These are phyloP conservation scores for Sanghuangporus weigelae DNA, from an alignment of 1,284 basidiomycete species.

Conservation along the genomic window DNA sequence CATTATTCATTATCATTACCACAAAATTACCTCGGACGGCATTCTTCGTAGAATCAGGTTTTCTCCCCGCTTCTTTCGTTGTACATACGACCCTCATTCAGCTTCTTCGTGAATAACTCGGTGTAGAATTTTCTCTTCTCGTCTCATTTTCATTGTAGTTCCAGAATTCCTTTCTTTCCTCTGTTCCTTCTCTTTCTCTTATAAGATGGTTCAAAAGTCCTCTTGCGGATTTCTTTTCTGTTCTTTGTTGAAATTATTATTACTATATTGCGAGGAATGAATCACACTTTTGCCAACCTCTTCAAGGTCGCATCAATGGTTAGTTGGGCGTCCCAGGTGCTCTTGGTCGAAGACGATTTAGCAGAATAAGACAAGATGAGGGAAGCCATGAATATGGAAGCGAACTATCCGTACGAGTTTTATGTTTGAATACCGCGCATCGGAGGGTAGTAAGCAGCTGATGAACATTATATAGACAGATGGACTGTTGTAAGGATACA, in stretches of 20 bases:
- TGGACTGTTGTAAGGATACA: no score
- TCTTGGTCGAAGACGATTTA: no score
- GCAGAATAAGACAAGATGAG: not conserved
- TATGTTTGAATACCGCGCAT: no score
- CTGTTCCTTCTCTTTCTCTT: not conserved
- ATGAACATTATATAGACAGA: no score
- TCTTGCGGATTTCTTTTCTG: not conserved
- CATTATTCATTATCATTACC: not conserved
- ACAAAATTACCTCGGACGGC: not conserved
- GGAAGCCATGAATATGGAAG: not conserved
- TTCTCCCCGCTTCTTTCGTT: not conserved
- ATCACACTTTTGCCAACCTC: conserved; percentile 11
- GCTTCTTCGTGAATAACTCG: not conserved
- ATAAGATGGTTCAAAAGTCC: not conserved
- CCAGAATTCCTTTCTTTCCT: not conserved
- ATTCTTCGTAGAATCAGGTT: not conserved
- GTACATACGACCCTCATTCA: no score
- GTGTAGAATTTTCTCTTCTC: not conserved
- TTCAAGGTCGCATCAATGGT: not conserved
- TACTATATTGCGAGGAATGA: conserved; percentile 14
- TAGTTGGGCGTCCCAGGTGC: not conserved
- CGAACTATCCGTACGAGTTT: not conserved
- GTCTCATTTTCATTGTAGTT: not conserved
- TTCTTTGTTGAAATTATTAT: not conserved
- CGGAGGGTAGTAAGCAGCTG: no score